Evolutionary conservation across 495 filamentous ascomycete genomes (phyloP), one percentile per base, ranked within the genome.

Genomic region (Aspergillus diversus): DNA sequence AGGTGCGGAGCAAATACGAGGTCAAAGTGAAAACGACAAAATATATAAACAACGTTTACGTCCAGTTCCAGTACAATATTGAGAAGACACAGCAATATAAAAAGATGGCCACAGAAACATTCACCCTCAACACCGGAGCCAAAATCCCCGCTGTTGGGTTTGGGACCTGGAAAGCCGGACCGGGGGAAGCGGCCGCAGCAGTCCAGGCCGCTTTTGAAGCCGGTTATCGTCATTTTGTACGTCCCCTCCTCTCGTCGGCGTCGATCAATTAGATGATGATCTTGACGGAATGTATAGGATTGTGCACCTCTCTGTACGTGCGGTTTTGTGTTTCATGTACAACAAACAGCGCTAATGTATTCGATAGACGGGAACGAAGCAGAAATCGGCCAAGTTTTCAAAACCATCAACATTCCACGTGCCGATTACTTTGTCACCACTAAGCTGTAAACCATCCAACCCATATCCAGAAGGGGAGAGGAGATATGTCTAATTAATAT

Each of bases 111-210:
- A 58, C 55, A 48, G 42, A 69, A 48, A 35, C 32, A 11, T 87
- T 86, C 72, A 84, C 82, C 51, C 81, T 92, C 60, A 92, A 92
- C 75, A 90, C 79, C 48, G 88, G 87, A 63, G 75, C 78, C 42
- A 73, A 81, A 33, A 90, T 92, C 61, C 89, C 89, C 37, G 85
- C 88, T 50, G 65, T 91, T 12, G 89, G 89, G 5, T 79, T 91
- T 33, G 89, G 89, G 72, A 86, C 66, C 63, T 85, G 60, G 48
- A 71, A 73, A 48, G 66, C 71, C 46, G 69, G 57, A 1, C 70
- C 70, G 33, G 66, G 66, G 3, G 70, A 73, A 13, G 70, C 70
- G 27, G 65, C 63, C 5, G 53, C 61, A 9, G 74, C 76, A 5
- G 75, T 78, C 34, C 48, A 67, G 55, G 67, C 73, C 35, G 75